Percentiles rank a stretch among this genome's conserved stretches.
phyloP scores from a whole-genome alignment of 768 basidiomycete species.

The Aureoboletus auriporus region DNA sequence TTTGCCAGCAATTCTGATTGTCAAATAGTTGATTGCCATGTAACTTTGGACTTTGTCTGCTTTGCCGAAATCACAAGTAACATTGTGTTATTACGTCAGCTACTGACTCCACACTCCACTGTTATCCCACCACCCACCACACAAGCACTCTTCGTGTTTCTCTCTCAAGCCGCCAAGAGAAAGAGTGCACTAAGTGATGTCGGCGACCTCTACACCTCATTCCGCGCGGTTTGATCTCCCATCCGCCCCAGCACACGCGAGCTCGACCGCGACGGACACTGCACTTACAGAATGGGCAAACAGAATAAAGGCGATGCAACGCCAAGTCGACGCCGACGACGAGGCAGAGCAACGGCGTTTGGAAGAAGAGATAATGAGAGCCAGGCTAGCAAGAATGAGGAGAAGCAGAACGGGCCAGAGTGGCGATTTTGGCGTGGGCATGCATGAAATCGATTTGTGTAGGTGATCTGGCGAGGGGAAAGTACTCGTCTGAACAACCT shows the following conservation, averaged over 20 bases:
- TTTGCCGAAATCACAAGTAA: neutral
- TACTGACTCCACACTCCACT: neutral
- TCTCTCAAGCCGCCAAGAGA: neutral
- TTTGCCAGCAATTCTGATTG: neutral
- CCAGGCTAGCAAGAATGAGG: conserved; percentile 42
- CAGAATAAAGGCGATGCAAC: conserved; percentile 75
- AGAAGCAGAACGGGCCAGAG: conserved; percentile 33
- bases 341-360: conserved; percentile 71
- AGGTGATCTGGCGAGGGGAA: conserved; percentile 15
- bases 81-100: conserved; percentile 19
- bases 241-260: conserved; percentile 21
- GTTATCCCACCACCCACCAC: neutral
- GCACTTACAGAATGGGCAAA: conserved; percentile 80
- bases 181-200: conserved; percentile 19
- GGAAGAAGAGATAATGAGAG: conserved; percentile 49
- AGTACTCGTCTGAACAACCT: conserved; percentile 1
- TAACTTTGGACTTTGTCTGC: neutral
- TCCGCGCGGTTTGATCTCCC: conserved; percentile 38
- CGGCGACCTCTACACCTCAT: conserved; percentile 26
- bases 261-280: conserved; percentile 41
- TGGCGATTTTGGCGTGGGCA: conserved; percentile 37
- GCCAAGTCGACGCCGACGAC: conserved; percentile 78
- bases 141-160: neutral
- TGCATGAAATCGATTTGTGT: conserved; percentile 31
- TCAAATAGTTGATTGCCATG: neutral